Percentiles rank a stretch among this genome's conserved stretches.
Conservation (phyloP, 768 basidiomycete species). For the Cystobasidium onofrii region DNA sequence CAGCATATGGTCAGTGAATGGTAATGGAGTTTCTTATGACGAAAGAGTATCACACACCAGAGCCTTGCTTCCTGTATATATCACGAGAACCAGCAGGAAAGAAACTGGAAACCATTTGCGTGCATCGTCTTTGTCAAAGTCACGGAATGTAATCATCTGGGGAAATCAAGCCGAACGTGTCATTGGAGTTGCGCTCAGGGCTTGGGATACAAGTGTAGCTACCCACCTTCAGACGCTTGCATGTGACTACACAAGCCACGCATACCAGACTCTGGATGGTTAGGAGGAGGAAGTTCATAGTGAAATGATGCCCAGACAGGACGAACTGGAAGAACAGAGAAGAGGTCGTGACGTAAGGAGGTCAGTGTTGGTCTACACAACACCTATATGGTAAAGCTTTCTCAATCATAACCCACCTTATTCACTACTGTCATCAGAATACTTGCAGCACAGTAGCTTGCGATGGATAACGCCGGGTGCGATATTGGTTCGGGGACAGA, state of each 20-base stretch:
- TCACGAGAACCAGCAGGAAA: conserved; percentile 79
- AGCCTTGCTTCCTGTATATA: conserved; percentile 96
- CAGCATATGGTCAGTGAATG: too few species aligned
- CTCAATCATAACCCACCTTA: conserved; percentile 55
- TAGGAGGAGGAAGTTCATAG: conserved; percentile 92
- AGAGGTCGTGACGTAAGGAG: neutral
- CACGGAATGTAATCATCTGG: conserved; percentile 67
- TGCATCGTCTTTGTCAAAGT: conserved; percentile 72
- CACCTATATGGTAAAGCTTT: neutral
- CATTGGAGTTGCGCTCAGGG: conserved; percentile 19
- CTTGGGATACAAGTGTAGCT: too few species aligned
- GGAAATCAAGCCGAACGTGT: neutral
- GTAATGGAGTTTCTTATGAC: too few species aligned
- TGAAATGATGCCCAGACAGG: conserved; percentile 83
- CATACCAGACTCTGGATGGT: conserved; percentile 86
- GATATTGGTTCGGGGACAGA: neutral
- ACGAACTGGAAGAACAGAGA: conserved; percentile 59
- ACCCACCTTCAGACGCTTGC: conserved; percentile 60
- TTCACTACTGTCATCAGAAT: conserved; percentile 96
- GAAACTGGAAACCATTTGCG: conserved; percentile 93
- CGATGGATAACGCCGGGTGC: conserved; percentile 55
- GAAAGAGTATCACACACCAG: conserved; percentile 72
- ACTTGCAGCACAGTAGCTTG: conserved; percentile 82
- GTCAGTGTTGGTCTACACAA: neutral
- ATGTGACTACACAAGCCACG: conserved; percentile 61